Percentiles rank a stretch among this genome's conserved stretches.
Evolutionary conservation across 2,329 filamentous ascomycete genomes (phyloP).

Genomic region (Beauveria scarabaeidicola): DNA sequence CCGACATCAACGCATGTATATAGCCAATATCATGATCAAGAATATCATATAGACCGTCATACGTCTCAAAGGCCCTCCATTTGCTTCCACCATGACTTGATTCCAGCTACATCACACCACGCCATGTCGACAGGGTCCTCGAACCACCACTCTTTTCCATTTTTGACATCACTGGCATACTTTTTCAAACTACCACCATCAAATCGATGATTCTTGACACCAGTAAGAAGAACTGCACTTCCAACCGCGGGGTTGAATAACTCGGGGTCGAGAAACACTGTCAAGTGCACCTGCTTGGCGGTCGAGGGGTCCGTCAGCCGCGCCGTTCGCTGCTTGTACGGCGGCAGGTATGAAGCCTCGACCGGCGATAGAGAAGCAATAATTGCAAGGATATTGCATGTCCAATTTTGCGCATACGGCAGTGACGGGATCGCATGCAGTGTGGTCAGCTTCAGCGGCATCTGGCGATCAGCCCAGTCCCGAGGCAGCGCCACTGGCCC

Average conservation of each 20-base stretch:
- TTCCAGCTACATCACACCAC: conserved; percentile 41
- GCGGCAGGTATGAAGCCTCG: conserved; percentile 40
- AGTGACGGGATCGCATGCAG: conserved; percentile 42
- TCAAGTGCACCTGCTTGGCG: conserved; percentile 42
- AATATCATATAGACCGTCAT: background rate
- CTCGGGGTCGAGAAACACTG: conserved; percentile 45
- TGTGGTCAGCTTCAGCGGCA: conserved; percentile 42
- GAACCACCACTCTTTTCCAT: conserved; percentile 39
- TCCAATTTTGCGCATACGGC: conserved; percentile 51
- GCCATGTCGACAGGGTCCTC: conserved; percentile 35
- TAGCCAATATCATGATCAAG: background rate
- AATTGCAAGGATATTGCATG: conserved; percentile 46
- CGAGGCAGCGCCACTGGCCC: conserved; percentile 29
- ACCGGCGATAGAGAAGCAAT: conserved; percentile 37
- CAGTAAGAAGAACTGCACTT: conserved; percentile 41
- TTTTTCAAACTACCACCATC: conserved; percentile 40
- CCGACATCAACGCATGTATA: no score
- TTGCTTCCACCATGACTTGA: conserved; percentile 38
- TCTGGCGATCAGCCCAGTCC: conserved; percentile 32
- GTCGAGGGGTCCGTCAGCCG: conserved; percentile 44
- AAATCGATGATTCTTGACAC: conserved; percentile 50
- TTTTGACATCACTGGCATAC: conserved; percentile 31
- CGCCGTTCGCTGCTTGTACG: conserved; percentile 42
- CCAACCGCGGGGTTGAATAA: conserved; percentile 38
- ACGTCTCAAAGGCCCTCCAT: conserved; percentile 11